These are phyloP conservation scores for Plasmodium inui DNA, from an alignment of 169 alveolate species.

Conservation along the genomic window DNA sequence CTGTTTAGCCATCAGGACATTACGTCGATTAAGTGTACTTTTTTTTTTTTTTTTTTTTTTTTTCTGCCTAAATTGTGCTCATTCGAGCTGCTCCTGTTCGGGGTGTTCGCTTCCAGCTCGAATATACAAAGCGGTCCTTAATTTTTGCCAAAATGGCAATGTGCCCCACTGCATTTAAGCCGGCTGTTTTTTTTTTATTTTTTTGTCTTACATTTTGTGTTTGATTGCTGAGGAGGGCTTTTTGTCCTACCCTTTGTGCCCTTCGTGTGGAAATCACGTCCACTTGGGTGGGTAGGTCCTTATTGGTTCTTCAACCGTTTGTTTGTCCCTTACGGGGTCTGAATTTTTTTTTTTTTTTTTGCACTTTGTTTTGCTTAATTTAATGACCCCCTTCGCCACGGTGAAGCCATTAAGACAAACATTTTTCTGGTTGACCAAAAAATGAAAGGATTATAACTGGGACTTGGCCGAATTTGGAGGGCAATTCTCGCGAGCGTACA, in stretches of 20 bases:
- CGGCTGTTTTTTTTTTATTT: neutral
- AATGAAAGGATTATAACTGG: neutral
- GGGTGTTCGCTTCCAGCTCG: neutral
- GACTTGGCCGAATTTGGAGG: neutral
- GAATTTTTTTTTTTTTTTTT: neutral
- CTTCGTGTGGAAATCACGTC: neutral
- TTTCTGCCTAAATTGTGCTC: neutral
- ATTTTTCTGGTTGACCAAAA: neutral
- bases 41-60: too few relatives aligned
- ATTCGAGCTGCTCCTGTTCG: too few relatives aligned
- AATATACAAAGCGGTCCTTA: neutral
- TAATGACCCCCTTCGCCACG: neutral
- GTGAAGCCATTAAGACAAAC: neutral
- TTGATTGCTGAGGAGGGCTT: neutral
- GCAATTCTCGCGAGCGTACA: neutral
- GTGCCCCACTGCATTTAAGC: neutral
- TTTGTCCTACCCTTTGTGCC: neutral
- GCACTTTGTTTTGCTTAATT: slow-evolving; percentile 8
- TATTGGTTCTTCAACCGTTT: neutral
- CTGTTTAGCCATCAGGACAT: neutral
- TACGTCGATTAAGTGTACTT: neutral
- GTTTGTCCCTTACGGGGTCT: neutral
- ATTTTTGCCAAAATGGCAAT: neutral
- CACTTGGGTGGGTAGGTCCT: neutral
- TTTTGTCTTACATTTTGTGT: neutral